Evolutionary conservation across 345 rosid species (phyloP).

Genomic region (Anacardium occidentale): DNA sequence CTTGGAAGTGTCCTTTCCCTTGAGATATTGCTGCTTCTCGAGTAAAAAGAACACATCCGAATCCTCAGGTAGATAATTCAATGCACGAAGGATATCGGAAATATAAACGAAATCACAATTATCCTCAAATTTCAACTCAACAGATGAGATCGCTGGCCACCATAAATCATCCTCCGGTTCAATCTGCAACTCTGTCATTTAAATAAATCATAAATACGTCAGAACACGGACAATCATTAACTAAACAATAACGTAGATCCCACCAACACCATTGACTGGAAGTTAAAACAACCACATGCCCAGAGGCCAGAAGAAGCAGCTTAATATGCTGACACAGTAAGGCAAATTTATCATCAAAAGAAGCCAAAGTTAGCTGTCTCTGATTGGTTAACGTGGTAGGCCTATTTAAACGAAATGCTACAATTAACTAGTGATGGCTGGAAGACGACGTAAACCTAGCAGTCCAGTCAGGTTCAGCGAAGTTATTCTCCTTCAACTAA

Average conservation of each 20-base stretch:
- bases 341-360: background rate
- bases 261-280: slow-evolving; percentile 10
- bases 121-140: slow-evolving; percentile 33
- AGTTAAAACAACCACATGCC: slow-evolving; percentile 11
- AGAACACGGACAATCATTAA: background rate
- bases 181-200: slow-evolving; percentile 38
- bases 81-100: slow-evolving; percentile 66
- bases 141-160: slow-evolving; percentile 41
- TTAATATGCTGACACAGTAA: slow-evolving; percentile 14
- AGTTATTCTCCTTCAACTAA: slow-evolving; percentile 17
- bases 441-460: slow-evolving; percentile 20
- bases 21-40: slow-evolving; percentile 68
- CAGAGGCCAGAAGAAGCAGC: background rate
- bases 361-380: slow-evolving; percentile 5
- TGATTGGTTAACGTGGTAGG: slow-evolving; percentile 12
- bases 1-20: slow-evolving; percentile 53
- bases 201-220: background rate
- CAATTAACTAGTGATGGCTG: slow-evolving; percentile 14
- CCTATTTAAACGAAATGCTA: slow-evolving; percentile 19
- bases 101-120: slow-evolving; percentile 68
- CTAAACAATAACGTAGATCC: background rate
- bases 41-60: slow-evolving; percentile 57
- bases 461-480: slow-evolving; percentile 24
- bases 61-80: slow-evolving; percentile 51
- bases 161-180: slow-evolving; percentile 70